A percentile compares a stretch with the other conserved stretches of the same genome.
phyloP scores from a whole-genome alignment of 805 yeast species.

The Saturnispora zaruensis region DNA sequence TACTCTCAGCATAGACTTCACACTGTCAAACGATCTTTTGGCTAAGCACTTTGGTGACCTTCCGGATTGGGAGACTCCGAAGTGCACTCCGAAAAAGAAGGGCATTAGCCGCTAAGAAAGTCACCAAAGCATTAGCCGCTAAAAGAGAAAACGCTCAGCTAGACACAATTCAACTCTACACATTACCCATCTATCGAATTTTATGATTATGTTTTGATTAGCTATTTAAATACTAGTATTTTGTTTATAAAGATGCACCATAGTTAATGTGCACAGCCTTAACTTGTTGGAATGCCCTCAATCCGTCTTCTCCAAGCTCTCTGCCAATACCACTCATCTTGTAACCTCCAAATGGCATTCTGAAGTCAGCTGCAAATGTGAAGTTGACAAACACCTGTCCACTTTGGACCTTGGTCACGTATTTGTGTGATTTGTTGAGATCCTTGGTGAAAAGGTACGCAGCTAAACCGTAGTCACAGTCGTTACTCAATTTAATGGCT shows the following conservation, averaged over 20 bases:
- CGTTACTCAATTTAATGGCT: slow-evolving; percentile 69
- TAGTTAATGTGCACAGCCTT: slow-evolving; percentile 66
- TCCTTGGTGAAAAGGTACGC: slow-evolving; percentile 83
- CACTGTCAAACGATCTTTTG: too few species aligned
- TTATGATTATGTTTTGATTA: not conserved
- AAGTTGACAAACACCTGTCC: slow-evolving; percentile 93
- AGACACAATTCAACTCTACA: too few species aligned
- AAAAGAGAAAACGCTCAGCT: not conserved
- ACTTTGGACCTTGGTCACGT: slow-evolving; percentile 65
- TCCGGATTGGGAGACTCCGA: not conserved
- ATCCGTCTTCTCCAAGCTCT: slow-evolving; percentile 84
- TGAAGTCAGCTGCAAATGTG: slow-evolving; percentile 78
- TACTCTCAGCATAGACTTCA: not conserved
- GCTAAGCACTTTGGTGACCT: too few species aligned
- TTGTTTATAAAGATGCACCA: slow-evolving; percentile 21
- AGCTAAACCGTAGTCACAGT: slow-evolving; percentile 76
- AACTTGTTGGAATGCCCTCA: slow-evolving; percentile 75
- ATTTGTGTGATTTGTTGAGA: slow-evolving; percentile 66
- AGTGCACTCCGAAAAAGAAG: too few species aligned
- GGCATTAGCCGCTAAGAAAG: too few species aligned
- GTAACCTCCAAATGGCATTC: slow-evolving; percentile 90
- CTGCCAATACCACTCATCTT: slow-evolving; percentile 89
- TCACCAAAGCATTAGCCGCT: not conserved
- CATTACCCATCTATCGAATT: too few species aligned
- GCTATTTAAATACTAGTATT: not conserved